phyloP scores from a whole-genome alignment of 208 protist genomes.

The Wallacemonas sp. region DNA sequence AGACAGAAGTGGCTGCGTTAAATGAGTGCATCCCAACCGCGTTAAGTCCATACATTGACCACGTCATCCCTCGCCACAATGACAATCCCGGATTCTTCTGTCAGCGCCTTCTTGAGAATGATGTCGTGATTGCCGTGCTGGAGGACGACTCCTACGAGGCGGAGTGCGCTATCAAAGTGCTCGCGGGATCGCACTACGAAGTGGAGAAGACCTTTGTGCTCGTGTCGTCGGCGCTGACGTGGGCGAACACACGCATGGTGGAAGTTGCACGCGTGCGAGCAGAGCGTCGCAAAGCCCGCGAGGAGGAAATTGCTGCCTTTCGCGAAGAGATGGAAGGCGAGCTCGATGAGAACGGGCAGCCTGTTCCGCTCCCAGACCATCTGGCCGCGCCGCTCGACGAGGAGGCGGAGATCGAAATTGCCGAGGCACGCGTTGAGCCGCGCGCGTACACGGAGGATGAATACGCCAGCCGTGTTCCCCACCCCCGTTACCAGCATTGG shows the following conservation, averaged over 20 bases:
- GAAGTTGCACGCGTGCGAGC: constrained; percentile 44
- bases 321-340: constrained; percentile 26
- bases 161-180: constrained; percentile 78
- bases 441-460: constrained; percentile 87
- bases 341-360: constrained; percentile 8
- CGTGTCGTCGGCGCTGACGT: constrained; percentile 84
- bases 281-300: constrained; percentile 38
- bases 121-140: constrained; percentile 86
- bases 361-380: neutral
- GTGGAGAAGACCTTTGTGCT: constrained; percentile 93
- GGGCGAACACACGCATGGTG: constrained; percentile 69
- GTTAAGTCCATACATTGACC: constrained; percentile 44
- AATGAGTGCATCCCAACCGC: constrained; percentile 26
- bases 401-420: constrained; percentile 35
- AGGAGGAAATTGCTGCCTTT: constrained; percentile 38
- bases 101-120: constrained; percentile 60
- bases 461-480: constrained; percentile 82
- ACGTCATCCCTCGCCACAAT: constrained; percentile 69
- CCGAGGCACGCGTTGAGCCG: constrained; percentile 53
- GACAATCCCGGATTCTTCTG: constrained; percentile 65
- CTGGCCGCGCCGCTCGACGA: constrained; percentile 28
- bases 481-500: constrained; percentile 85
- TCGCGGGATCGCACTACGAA: constrained; percentile 81
- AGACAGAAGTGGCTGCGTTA: constrained; percentile 2
- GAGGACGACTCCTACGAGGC: constrained; percentile 83